Evolutionary conservation across 352 stramenopile genomes (phyloP).

Genomic region (Phytophthora fragariae): DNA sequence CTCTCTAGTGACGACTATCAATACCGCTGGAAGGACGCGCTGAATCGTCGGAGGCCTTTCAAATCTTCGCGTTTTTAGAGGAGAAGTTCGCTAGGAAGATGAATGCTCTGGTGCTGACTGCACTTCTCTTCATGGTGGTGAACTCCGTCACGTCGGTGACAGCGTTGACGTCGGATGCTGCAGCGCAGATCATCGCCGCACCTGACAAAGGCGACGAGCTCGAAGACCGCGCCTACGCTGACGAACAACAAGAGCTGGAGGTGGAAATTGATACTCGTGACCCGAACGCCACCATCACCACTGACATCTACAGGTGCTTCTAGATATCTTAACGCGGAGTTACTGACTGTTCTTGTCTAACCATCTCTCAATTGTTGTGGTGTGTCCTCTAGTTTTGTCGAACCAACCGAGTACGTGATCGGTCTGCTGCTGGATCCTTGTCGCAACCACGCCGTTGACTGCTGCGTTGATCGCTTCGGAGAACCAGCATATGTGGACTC

Average conservation of each 20-base stretch:
- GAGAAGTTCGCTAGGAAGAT: slow-evolving; percentile 1
- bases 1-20: neutral
- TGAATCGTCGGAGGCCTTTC: slow-evolving; percentile 19
- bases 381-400: slow-evolving; percentile 40
- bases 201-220: slow-evolving; percentile 77
- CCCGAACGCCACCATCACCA: slow-evolving; percentile 58
- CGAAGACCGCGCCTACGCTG: slow-evolving; percentile 57
- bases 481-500: slow-evolving; percentile 62
- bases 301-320: slow-evolving; percentile 69
- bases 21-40: slow-evolving; percentile 29
- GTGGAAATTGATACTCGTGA: slow-evolving; percentile 52
- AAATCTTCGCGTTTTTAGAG: slow-evolving; percentile 19
- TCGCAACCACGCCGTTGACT: slow-evolving; percentile 57
- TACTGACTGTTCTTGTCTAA: neutral
- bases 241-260: slow-evolving; percentile 53
- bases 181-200: slow-evolving; percentile 63
- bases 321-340: neutral
- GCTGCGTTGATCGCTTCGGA: slow-evolving; percentile 83
- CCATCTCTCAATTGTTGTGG: neutral
- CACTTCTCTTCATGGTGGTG: slow-evolving; percentile 5
- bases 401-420: slow-evolving; percentile 77
- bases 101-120: neutral
- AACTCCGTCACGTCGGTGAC: neutral
- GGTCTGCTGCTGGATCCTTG: slow-evolving; percentile 88
- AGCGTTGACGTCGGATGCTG: slow-evolving; percentile 18